Evolutionary conservation across 768 basidiomycete species (phyloP).

Genomic region (Lactarius hatsudake): DNA sequence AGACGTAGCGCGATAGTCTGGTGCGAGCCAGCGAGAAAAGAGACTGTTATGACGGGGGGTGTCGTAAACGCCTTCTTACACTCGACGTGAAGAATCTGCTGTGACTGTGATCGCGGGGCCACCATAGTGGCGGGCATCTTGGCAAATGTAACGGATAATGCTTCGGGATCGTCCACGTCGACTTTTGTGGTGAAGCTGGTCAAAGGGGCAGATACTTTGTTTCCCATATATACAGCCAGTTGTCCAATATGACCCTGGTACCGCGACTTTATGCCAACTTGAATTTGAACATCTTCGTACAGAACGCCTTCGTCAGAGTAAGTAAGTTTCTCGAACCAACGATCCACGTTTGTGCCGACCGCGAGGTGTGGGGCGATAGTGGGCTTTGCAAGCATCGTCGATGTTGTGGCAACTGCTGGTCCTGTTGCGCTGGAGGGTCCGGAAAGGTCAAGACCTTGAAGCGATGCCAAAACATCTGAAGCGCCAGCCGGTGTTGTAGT

Average conservation of each 20-base stretch:
- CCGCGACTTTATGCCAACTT: constrained; percentile 94
- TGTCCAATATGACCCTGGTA: constrained; percentile 95
- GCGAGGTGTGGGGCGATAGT: constrained; percentile 50
- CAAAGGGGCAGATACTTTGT: constrained; percentile 88
- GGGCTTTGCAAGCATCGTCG: constrained; percentile 13
- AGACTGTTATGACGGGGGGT: constrained; percentile 79
- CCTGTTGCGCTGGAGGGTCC: constrained; percentile 31
- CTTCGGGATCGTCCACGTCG: constrained; percentile 67
- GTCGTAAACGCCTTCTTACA: constrained; percentile 83
- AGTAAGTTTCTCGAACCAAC: constrained; percentile 84
- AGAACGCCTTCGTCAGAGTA: constrained; percentile 83
- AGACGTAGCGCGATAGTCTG: constrained; percentile 81
- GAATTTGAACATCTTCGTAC: constrained; percentile 93
- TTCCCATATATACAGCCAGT: constrained; percentile 92
- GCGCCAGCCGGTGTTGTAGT: constrained; percentile 35
- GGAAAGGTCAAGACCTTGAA: constrained; percentile 80
- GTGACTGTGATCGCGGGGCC: constrained; percentile 79
- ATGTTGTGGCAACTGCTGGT: constrained; percentile 24
- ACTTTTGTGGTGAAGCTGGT: constrained; percentile 87
- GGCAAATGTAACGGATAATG: constrained; percentile 79
- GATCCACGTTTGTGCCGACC: constrained; percentile 70
- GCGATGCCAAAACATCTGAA: constrained; percentile 64
- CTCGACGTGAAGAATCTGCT: constrained; percentile 91
- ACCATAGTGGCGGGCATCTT: constrained; percentile 88
- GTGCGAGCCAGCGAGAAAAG: constrained; percentile 90